Base-by-base conservation (phyloP, 192 early-diverging fungal genomes). In the Coemansia sp. region DNA sequence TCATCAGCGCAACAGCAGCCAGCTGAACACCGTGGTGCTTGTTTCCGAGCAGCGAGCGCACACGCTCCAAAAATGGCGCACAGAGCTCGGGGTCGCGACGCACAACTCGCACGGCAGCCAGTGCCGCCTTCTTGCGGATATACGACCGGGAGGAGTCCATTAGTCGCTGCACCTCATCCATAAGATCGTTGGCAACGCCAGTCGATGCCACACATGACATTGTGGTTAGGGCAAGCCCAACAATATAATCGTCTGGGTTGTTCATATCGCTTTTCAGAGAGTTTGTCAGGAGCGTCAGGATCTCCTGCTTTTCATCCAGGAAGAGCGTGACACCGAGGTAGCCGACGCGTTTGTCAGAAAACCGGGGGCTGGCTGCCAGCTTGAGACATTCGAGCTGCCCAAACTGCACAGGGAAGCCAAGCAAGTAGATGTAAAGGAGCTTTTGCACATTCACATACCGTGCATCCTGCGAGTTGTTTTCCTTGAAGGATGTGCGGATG, bases 321-420 rank as follows among this genome's bases (percentile, higher is more conserved):
- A 99, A 81, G 53, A 99, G 86, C 92, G 95, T 95, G 59, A 94
- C 97, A 29, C 97, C 97, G 31, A 99, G 86, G 75, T 99, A 99
- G 7, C 95, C 96, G n/a, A 99, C 81, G 59, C 96, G 88, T 77
- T 99, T 99, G 77, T 99, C 97, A 10, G 94, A 87, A 77, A 95
- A 99, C 66, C 88, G 82, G 20, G 93, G 88, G 16, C 92, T 94
- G 25, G 96, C 97, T 6, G 93, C 96, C 45, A 99, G 81, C 80
- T 99, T 99, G 34, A 99, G 81, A 72, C 97, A 99, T 75, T 99
- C 97, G 45, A 99, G 95, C 83, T 99, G 97, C 23, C 97, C 97
- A 81, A 98, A 99, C 74, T 98, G 97, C 28, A 96, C 97, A 31
- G 96, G 95, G 67, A 97, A 97, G 20, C 97, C 95, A 20, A 99